Evolutionary conservation across 129 eudicot genomes (phyloP).

Genomic region (Saussurea involucrata): DNA sequence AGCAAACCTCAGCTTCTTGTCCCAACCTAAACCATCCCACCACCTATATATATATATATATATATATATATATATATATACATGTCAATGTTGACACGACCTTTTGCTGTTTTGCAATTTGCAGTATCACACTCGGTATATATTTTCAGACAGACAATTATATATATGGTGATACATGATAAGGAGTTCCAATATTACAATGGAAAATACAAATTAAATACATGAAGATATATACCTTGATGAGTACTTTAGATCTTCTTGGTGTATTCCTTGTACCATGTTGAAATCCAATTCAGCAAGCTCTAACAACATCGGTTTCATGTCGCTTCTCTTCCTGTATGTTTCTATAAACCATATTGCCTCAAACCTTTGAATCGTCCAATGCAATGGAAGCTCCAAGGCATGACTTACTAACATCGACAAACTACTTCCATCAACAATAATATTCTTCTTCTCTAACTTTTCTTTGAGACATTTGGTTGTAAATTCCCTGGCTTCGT

Average conservation of each 20-base stretch:
- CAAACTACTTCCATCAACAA: background rate
- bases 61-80: too few relatives aligned
- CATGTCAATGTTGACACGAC: background rate
- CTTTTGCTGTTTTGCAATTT: too few relatives aligned
- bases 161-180: too few relatives aligned
- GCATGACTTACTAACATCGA: constrained; percentile 24
- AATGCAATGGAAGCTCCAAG: constrained; percentile 23
- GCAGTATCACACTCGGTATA: background rate
- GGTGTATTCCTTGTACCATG: constrained; percentile 25
- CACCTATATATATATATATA: constrained; percentile 21
- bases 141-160: background rate
- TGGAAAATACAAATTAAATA: background rate
- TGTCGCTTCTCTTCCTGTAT: constrained; percentile 7
- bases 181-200: background rate
- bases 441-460: background rate
- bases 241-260: constrained; percentile 19
- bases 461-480: constrained; percentile 9
- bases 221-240: constrained; percentile 16
- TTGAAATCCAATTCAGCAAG: constrained; percentile 33
- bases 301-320: constrained; percentile 19
- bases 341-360: constrained; percentile 25
- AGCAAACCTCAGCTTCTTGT: constrained; percentile 29
- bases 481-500: constrained; percentile 31
- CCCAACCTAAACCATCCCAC: constrained; percentile 26
- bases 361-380: constrained; percentile 20